phyloP scores from a whole-genome alignment of 345 rosid genomes.

The Kandelia obovata region DNA sequence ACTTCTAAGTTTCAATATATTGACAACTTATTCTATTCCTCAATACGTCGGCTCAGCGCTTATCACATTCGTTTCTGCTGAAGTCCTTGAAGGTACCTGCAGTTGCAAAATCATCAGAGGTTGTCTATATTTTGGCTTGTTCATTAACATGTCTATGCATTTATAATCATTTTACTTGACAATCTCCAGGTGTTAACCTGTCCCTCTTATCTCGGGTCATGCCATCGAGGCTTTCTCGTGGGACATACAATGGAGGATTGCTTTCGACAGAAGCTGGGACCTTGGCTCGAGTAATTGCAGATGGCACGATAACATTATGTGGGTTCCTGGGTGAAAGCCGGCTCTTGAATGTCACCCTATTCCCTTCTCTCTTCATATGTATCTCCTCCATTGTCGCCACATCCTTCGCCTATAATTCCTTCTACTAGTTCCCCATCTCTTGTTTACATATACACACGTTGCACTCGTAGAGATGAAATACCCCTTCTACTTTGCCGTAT shows the following conservation, averaged over 20 bases:
- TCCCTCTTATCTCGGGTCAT: slow-evolving; percentile 52
- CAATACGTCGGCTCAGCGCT: slow-evolving; percentile 51
- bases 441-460: too few species aligned
- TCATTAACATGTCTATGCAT: not conserved
- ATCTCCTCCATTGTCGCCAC: slow-evolving; percentile 51
- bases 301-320: slow-evolving; percentile 51
- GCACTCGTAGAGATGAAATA: too few species aligned
- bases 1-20: slow-evolving; percentile 44
- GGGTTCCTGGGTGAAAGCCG: slow-evolving; percentile 42
- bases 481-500: too few species aligned
- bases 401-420: slow-evolving; percentile 46
- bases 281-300: slow-evolving; percentile 54
- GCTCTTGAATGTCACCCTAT: slow-evolving; percentile 45
- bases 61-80: slow-evolving; percentile 51
- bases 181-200: slow-evolving; percentile 48
- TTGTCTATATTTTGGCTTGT: not conserved
- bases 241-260: slow-evolving; percentile 55
- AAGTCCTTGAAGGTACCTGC: slow-evolving; percentile 54
- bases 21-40: slow-evolving; percentile 44
- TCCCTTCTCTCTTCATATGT: slow-evolving; percentile 51
- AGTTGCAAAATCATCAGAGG: too few species aligned
- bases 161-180: not conserved
- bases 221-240: slow-evolving; percentile 59
- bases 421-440: slow-evolving; percentile 27
- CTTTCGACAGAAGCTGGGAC: slow-evolving; percentile 65